phyloP scores from a whole-genome alignment of 2,329 filamentous ascomycete genomes.

The Zymoseptoria brevis region DNA sequence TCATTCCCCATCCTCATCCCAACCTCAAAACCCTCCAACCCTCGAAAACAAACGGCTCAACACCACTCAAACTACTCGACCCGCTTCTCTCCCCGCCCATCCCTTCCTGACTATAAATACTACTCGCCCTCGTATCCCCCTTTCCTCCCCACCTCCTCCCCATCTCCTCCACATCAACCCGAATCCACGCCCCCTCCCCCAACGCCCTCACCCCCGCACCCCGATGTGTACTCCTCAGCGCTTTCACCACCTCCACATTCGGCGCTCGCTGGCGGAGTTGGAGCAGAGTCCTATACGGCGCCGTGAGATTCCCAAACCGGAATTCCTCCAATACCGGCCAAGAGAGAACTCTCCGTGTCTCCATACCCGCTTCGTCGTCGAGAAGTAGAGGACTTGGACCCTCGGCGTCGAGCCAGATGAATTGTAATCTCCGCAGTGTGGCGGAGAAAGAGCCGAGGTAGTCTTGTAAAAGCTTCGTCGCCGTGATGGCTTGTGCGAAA shows the following conservation, averaged over 20 bases:
- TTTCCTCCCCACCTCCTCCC: neutral
- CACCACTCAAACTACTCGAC: neutral
- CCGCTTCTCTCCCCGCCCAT: neutral
- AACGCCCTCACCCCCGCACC: neutral
- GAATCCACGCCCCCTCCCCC: conserved; percentile 12
- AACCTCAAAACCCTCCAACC: neutral
- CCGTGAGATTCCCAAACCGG: conserved; percentile 19
- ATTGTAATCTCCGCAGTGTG: conserved; percentile 21
- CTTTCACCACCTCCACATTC: conserved; percentile 7
- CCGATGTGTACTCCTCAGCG: conserved; percentile 10
- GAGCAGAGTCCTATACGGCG: conserved; percentile 9
- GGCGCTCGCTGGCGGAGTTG: conserved; percentile 5
- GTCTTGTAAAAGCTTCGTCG: conserved; percentile 24
- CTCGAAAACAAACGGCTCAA: neutral
- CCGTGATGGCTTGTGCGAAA: conserved; percentile 19
- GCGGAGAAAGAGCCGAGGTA: conserved; percentile 26
- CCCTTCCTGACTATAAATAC: conserved; percentile 1
- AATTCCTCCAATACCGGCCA: conserved; percentile 21
- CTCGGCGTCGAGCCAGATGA: conserved; percentile 25
- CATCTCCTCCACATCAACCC: conserved; percentile 1
- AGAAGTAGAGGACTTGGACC: conserved; percentile 27
- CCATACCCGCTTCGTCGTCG: conserved; percentile 13
- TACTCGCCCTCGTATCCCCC: neutral
- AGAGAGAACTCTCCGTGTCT: conserved; percentile 7
- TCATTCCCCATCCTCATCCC: neutral